Conservation (phyloP, 306 rosid species). For the Fragaria nilgerrensis region DNA sequence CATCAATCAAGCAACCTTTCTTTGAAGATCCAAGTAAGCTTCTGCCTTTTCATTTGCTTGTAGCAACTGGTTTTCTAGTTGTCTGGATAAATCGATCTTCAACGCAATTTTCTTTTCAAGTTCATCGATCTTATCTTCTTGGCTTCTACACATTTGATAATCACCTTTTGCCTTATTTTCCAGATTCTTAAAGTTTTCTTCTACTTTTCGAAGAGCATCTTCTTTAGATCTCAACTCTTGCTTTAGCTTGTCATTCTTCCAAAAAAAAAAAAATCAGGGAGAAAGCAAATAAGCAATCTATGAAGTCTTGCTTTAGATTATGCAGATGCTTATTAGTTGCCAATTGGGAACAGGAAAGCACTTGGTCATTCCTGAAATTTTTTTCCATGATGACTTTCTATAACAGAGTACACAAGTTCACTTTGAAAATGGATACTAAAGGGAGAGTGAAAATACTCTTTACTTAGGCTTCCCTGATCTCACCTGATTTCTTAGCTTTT, state of each 20-base stretch:
- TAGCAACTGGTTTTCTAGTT: constrained; percentile 13
- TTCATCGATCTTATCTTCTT: constrained; percentile 16
- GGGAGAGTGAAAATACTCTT: background rate
- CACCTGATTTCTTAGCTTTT: constrained; percentile 17
- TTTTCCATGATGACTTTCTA: background rate
- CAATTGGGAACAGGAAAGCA: background rate
- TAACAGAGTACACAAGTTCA: background rate
- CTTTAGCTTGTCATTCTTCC: constrained; percentile 21
- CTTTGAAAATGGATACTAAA: background rate
- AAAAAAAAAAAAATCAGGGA: background rate
- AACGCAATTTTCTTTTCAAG: constrained; percentile 5
- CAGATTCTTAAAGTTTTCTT: constrained; percentile 16
- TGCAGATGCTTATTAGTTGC: background rate
- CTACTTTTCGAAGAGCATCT: constrained; percentile 13
- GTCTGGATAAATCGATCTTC: constrained; percentile 4
- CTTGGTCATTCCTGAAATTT: background rate
- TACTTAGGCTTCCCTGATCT: background rate
- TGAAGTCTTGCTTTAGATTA: background rate
- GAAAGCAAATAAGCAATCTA: background rate
- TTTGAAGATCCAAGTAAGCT: constrained; percentile 11
- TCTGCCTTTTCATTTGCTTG: constrained; percentile 19
- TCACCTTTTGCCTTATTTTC: constrained; percentile 10
- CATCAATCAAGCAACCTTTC: constrained; percentile 16
- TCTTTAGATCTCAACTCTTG: constrained; percentile 24
- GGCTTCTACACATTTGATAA: constrained; percentile 19